These are phyloP conservation scores for Apiospora saccharicola DNA, from an alignment of 2,329 filamentous ascomycete genomes.

Conservation along the genomic window DNA sequence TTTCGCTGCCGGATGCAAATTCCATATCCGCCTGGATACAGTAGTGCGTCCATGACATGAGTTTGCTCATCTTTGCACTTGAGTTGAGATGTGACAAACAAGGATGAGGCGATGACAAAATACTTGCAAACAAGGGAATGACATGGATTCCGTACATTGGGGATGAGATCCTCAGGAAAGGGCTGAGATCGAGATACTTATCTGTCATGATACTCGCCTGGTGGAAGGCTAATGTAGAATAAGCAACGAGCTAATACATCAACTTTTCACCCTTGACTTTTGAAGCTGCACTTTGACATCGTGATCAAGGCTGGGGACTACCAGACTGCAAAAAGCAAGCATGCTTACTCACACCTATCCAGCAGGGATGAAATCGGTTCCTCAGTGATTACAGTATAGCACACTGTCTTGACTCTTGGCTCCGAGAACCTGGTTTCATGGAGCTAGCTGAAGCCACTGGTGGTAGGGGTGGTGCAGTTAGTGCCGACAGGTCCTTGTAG, in stretches of 20 bases:
- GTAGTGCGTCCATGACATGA: constrained; percentile 3
- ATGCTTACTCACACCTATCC: neutral
- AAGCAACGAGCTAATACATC: neutral
- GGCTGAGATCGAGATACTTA: neutral
- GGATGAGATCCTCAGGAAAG: neutral
- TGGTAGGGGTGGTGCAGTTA: neutral
- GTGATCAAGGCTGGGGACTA: neutral
- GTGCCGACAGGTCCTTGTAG: neutral
- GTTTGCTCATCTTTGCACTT: constrained; percentile 16
- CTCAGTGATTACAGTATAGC: neutral
- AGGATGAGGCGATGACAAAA: neutral
- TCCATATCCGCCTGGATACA: neutral
- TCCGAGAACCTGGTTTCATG: constrained; percentile 4
- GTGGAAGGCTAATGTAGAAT: neutral
- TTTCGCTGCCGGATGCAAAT: neutral
- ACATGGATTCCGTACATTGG: neutral
- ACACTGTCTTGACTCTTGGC: neutral
- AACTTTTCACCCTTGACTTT: neutral
- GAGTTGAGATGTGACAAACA: neutral
- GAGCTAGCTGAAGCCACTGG: neutral
- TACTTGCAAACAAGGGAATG: neutral
- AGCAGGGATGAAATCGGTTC: neutral
- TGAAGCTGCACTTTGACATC: neutral
- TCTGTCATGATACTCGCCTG: neutral
- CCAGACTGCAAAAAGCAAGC: neutral